Evolutionary conservation across 345 rosid genomes (phyloP).

Genomic region (thale cress (Arabidopsis thaliana)): TAIR10.1 NC_003074.8:23398501-23399000

Average conservation of each 20-base stretch:
- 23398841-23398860: not conserved
- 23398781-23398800: slow-evolving; percentile 24
- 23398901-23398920: not conserved
- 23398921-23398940: too few relatives aligned
- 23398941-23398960: too few relatives aligned
- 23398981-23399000: too few relatives aligned
- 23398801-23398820: slow-evolving; percentile 27
- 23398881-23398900: not conserved
- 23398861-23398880: too few relatives aligned
- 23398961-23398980: too few relatives aligned
- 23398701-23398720: not conserved
- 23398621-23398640: slow-evolving; percentile 15
- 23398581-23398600: too few relatives aligned
- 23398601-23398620: too few relatives aligned
- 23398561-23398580: too few relatives aligned
- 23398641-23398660: slow-evolving; percentile 13
- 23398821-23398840: slow-evolving; percentile 11
- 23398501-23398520: not conserved
- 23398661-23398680: slow-evolving; percentile 5
- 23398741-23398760: too few relatives aligned
- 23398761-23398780: slow-evolving; percentile 6
- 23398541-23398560: too few relatives aligned
- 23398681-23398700: slow-evolving; percentile 7
- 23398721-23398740: slow-evolving; percentile 5
- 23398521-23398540: not conserved